These are phyloP conservation scores for Nannochloropsis salina DNA, from an alignment of 108 stramenopile genomes.

Conservation along the genomic window DNA sequence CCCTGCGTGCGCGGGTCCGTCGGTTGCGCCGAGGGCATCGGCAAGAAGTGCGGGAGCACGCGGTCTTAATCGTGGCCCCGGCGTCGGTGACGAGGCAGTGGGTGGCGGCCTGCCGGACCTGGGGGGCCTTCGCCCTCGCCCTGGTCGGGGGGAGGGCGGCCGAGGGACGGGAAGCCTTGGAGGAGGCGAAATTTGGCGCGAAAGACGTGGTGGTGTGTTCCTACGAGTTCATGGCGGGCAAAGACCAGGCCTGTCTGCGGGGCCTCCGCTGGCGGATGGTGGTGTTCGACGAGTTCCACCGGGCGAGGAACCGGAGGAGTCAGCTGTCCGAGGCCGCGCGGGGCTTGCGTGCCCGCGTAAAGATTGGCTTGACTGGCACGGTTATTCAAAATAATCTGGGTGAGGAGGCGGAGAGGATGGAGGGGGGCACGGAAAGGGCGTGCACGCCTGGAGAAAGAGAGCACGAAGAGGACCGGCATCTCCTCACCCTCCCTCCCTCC, in stretches of 20 bases:
- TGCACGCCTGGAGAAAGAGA: not conserved
- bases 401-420: not conserved
- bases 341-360: slow-evolving; percentile 12
- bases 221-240: slow-evolving; percentile 26
- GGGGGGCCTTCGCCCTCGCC: slow-evolving; percentile 29
- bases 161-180: slow-evolving; percentile 25
- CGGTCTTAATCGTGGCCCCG: slow-evolving; percentile 30
- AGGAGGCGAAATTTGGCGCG: not conserved
- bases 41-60: not conserved
- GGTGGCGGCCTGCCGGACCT: slow-evolving; percentile 27
- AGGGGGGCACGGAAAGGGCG: not conserved
- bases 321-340: slow-evolving; percentile 29
- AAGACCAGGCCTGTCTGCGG: not conserved
- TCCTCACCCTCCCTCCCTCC: not conserved
- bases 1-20: not conserved
- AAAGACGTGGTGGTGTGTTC: slow-evolving; percentile 29
- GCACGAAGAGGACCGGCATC: not conserved
- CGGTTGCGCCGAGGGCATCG: not conserved
- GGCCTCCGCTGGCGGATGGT: slow-evolving; percentile 23
- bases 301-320: slow-evolving; percentile 20
- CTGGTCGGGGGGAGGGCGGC: slow-evolving; percentile 22
- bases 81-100: slow-evolving; percentile 27
- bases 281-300: slow-evolving; percentile 43
- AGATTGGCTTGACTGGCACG: slow-evolving; percentile 36
- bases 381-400: not conserved